phyloP scores from a whole-genome alignment of 768 basidiomycete genomes.

The Podaxis mareebaensis region DNA sequence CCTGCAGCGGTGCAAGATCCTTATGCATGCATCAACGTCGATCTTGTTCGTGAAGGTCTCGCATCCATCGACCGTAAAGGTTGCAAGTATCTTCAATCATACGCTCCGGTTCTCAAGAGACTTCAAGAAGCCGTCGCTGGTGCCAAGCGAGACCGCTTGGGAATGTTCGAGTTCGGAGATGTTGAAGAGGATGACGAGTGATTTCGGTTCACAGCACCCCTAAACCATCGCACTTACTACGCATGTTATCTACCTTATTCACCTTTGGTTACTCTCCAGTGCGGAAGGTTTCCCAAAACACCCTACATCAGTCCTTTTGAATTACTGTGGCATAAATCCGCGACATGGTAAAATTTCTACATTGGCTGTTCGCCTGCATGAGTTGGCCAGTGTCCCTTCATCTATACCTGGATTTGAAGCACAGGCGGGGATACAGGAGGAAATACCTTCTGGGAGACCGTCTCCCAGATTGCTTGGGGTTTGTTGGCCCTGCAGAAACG shows the following conservation, averaged over 20 bases:
- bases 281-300: background rate
- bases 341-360: too few species aligned
- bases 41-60: slow-evolving; percentile 85
- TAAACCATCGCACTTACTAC: background rate
- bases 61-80: slow-evolving; percentile 78
- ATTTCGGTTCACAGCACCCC: background rate
- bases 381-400: background rate
- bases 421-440: background rate
- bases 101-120: slow-evolving; percentile 67
- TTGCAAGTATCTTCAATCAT: slow-evolving; percentile 69
- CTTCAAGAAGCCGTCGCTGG: slow-evolving; percentile 58
- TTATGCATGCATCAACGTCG: slow-evolving; percentile 81
- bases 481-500: background rate
- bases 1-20: slow-evolving; percentile 68
- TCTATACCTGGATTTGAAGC: background rate
- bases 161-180: slow-evolving; percentile 93
- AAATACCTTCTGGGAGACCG: background rate
- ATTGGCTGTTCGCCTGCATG: too few species aligned
- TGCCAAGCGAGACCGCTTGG: slow-evolving; percentile 74
- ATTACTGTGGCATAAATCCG: background rate
- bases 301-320: background rate
- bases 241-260: background rate
- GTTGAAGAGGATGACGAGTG: slow-evolving; percentile 76
- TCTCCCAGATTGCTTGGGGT: background rate
- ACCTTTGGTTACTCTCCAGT: background rate